Evolutionary conservation across 2,329 filamentous ascomycete genomes (phyloP).

Genomic region (Fusarium solani-melongenae): DNA sequence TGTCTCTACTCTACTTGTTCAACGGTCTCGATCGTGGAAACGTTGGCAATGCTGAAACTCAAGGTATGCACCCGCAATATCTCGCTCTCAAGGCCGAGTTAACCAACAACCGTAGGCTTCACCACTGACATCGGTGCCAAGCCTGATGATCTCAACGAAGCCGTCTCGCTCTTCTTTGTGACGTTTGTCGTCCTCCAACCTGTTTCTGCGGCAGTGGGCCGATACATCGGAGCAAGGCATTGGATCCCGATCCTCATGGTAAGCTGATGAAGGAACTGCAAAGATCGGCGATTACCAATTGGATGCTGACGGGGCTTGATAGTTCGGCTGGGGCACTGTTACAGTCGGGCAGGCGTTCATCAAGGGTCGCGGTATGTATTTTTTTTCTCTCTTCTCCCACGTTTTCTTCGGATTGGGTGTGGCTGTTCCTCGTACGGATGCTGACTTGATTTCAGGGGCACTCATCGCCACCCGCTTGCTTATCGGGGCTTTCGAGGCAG

Average conservation of each 20-base stretch:
- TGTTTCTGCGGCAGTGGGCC: conserved; percentile 40
- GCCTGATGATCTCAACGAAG: conserved; percentile 42
- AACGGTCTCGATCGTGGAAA: conserved; percentile 56
- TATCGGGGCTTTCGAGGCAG: conserved; percentile 43
- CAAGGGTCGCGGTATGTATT: conserved; percentile 37
- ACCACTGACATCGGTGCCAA: conserved; percentile 41
- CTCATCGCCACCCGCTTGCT: conserved; percentile 42
- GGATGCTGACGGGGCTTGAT: conserved; percentile 13
- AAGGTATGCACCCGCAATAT: conserved; percentile 39
- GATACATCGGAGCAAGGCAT: conserved; percentile 40
- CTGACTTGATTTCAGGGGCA: conserved; percentile 29
- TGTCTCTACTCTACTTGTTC: conserved; percentile 54
- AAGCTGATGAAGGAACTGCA: not conserved
- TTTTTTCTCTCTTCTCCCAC: not conserved
- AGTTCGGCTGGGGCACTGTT: conserved; percentile 42
- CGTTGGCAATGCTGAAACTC: conserved; percentile 54
- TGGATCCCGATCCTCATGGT: conserved; percentile 45
- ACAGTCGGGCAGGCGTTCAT: conserved; percentile 43
- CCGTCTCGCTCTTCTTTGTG: conserved; percentile 44
- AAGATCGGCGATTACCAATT: not conserved
- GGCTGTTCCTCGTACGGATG: not conserved
- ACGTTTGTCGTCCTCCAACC: conserved; percentile 43
- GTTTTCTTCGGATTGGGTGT: not conserved
- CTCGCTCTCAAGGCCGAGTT: not conserved
- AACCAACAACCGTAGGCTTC: conserved; percentile 28